These are phyloP conservation scores for Ormosia semicastrata DNA, from an alignment of 306 rosid genomes.

Conservation along the genomic window DNA sequence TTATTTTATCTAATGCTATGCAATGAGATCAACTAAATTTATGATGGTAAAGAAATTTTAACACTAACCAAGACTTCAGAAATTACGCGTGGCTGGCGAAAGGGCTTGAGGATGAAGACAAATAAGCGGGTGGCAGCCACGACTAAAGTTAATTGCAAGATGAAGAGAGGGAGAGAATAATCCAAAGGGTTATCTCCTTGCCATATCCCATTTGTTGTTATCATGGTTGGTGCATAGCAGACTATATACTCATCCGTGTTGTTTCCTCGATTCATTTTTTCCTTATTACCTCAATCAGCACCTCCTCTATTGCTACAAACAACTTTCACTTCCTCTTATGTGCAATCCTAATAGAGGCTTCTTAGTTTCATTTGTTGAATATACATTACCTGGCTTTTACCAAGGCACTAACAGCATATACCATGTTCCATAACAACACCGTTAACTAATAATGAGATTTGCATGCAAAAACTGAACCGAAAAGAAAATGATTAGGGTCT, in stretches of 20 bases:
- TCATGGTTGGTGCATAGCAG: conserved; percentile 85
- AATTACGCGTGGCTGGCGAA: conserved; percentile 93
- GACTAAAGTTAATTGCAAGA: conserved; percentile 71
- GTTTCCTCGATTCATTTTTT: conserved; percentile 11
- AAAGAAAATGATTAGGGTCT: background rate
- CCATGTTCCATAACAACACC: background rate
- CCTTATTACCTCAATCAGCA: background rate
- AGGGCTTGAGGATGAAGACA: conserved; percentile 74
- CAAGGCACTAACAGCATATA: background rate
- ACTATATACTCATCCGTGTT: conserved; percentile 44
- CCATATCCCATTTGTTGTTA: conserved; percentile 93
- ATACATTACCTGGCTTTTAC: background rate
- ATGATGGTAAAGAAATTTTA: background rate
- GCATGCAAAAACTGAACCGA: background rate
- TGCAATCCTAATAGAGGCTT: conserved; percentile 1
- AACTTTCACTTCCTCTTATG: conserved; percentile 19
- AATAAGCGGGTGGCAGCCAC: conserved; percentile 65
- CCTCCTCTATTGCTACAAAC: background rate
- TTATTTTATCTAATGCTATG: background rate
- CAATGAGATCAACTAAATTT: background rate
- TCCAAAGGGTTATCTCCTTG: conserved; percentile 95
- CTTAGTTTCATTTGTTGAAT: background rate
- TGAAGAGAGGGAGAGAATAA: conserved; percentile 92
- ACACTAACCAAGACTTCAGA: conserved; percentile 81
- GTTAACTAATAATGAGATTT: background rate